Evolutionary conservation across 1,284 basidiomycete species (phyloP).

Genomic region (Apiotrichum domesticum): DNA sequence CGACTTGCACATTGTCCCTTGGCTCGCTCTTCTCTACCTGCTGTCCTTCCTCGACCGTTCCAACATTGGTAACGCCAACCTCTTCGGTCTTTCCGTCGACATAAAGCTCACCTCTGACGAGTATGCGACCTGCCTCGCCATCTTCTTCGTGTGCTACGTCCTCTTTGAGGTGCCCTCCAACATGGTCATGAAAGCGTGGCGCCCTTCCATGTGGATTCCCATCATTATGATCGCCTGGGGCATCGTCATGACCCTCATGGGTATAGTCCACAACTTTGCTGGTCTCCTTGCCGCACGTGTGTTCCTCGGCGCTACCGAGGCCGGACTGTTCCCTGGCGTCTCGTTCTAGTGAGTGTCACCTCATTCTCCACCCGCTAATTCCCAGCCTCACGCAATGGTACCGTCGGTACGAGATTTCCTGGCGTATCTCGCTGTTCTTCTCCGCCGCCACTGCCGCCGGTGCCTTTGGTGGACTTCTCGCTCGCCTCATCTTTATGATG

Average conservation of each 20-base stretch:
- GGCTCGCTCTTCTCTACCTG: conserved; percentile 57
- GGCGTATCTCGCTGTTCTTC: conserved; percentile 43
- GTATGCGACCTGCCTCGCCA: conserved; percentile 30
- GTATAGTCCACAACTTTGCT: conserved; percentile 42
- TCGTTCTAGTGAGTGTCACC: conserved; percentile 20
- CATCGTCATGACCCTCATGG: conserved; percentile 46
- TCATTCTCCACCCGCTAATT: no score
- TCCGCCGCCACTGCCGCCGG: conserved; percentile 43
- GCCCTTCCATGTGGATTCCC: conserved; percentile 30
- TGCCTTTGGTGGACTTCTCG: conserved; percentile 46
- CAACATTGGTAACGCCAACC: conserved; percentile 56
- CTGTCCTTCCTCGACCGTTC: conserved; percentile 66
- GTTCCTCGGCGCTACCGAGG: conserved; percentile 32
- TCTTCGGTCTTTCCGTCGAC: conserved; percentile 30
- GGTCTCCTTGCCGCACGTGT: conserved; percentile 39
- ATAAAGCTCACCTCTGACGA: conserved; percentile 22
- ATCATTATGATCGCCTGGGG: conserved; percentile 44
- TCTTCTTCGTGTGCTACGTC: conserved; percentile 44
- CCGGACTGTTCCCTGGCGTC: conserved; percentile 42
- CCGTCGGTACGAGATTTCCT: conserved; percentile 36
- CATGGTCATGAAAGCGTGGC: conserved; percentile 50
- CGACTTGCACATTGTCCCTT: conserved; percentile 29
- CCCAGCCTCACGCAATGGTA: conserved; percentile 34
- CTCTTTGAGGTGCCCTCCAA: conserved; percentile 55
- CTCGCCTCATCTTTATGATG: conserved; percentile 45